Evolutionary conservation across 1,284 basidiomycete species (phyloP), one percentile per base, ranked within the genome.

Genomic region (Ceratobasidium sp.): DNA sequence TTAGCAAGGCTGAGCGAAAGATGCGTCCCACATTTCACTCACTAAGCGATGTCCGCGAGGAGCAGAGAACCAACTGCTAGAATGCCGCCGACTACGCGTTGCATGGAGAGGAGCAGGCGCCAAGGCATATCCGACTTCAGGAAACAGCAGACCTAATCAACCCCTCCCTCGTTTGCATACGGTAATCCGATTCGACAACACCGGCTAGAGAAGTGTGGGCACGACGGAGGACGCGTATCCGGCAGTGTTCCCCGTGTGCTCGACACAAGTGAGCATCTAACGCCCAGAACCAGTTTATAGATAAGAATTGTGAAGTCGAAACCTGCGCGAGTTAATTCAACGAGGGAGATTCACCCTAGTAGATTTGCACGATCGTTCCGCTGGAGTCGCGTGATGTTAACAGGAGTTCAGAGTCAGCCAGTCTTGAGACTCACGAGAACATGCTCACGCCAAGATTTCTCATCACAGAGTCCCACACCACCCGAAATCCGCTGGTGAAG

Each of bases 311-410:
- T 78, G 46, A 23, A 77, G 50, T 26, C 62, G 69, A 46, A 54
- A 56, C 23, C 78, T 57, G 64, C 66, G n/a, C 70, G n/a, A 74
- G 28, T 95, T 86, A 98, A 95, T 83, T 96, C 91, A 2, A 97
- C 95, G 17, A 97, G 96, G 1, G 96, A 97, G 69, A 99, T 96
- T 87, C 99, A 97, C 94, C 95, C 86, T 98, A 97, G 84, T 98
- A 99, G 79, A 98, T 98, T 6, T 97, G 97, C 28, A 99, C 97
- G 80, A 98, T 96, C 78, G 97, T 98, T 73, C 95, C 95, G 82
- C 65, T 66, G 15, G 13, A 1, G 56, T 15, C 33, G 46, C 23
- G 50, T 5, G 42, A 48, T 68, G 78, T 74, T 57, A 78, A 62
- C 77, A 59, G 33, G 62, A 48, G 52, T 77, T 52, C 48, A 67